phyloP scores from a whole-genome alignment of 768 basidiomycete species.

The Tylopilus sp. region DNA sequence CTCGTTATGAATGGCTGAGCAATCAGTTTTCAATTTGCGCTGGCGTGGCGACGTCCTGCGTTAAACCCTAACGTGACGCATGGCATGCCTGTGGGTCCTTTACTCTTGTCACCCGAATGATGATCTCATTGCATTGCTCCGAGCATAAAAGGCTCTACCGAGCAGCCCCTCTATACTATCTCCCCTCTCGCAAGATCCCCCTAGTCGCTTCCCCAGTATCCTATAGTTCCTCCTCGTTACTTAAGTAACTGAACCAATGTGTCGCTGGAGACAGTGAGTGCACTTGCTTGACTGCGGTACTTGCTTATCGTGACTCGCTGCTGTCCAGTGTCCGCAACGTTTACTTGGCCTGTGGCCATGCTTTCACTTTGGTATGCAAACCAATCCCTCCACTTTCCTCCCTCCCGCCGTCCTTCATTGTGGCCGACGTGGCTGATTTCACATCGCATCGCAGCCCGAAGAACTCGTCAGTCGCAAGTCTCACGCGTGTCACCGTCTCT shows the following conservation, averaged over 20 bases:
- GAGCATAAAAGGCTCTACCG: constrained; percentile 27
- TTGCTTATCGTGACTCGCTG: not conserved
- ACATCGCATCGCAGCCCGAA: constrained; percentile 34
- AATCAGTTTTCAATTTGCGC: constrained; percentile 29
- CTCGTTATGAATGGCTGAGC: constrained; percentile 26
- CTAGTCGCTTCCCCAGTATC: constrained; percentile 6
- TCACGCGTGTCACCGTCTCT: constrained; percentile 3
- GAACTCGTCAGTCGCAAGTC: constrained; percentile 27
- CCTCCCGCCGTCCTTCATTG: not conserved
- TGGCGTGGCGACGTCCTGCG: constrained; percentile 21
- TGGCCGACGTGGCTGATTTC: constrained; percentile 9
- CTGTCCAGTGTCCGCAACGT: constrained; percentile 41
- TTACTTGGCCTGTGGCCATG: constrained; percentile 49
- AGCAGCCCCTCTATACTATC: constrained; percentile 10
- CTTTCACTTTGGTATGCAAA: constrained; percentile 39
- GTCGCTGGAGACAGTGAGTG: constrained; percentile 53
- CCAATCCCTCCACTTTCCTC: not conserved
- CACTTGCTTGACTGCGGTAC: not conserved
- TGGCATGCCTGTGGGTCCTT: constrained; percentile 19
- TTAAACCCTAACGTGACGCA: constrained; percentile 21
- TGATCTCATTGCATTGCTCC: constrained; percentile 26
- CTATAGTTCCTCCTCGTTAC: not conserved
- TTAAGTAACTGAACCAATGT: constrained; percentile 40
- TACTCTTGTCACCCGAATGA: constrained; percentile 11
- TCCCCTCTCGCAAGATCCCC: not conserved